Conservation (phyloP, 768 basidiomycete species). For the Mycena galericulata region DNA sequence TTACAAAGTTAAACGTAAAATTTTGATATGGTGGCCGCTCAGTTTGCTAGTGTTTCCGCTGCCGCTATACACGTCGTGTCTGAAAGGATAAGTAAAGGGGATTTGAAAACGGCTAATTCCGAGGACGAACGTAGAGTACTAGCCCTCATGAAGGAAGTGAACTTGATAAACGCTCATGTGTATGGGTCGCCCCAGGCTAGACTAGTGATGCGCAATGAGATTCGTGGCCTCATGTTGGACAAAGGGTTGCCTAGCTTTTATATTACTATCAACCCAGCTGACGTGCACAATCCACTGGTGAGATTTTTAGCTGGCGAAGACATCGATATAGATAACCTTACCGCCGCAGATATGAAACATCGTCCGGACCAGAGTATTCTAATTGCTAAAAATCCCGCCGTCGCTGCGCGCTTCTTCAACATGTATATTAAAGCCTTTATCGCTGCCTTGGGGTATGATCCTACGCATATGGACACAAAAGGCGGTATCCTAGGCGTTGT, state of each 20-base stretch:
- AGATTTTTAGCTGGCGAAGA: constrained; percentile 4
- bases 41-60: constrained; percentile 4
- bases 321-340: constrained; percentile 4
- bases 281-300: constrained; percentile 4
- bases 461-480: not conserved
- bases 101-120: not conserved
- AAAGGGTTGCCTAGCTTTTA: constrained; percentile 16
- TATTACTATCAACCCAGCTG: constrained; percentile 11
- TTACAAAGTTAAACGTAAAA: not conserved
- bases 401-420: constrained; percentile 14
- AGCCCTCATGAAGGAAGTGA: not conserved
- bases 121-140: not conserved
- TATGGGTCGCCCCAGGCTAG: not conserved
- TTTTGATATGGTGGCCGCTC: not conserved
- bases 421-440: constrained; percentile 14
- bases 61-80: not conserved
- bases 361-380: not conserved
- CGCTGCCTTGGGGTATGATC: not conserved
- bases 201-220: constrained; percentile 8
- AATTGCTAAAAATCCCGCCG: constrained; percentile 8
- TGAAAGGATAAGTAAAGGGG: not conserved
- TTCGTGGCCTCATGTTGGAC: constrained; percentile 7
- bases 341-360: not conserved
- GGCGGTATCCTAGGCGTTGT: constrained; percentile 6
- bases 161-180: not conserved